These are phyloP conservation scores for Penicillium arizonense DNA, from an alignment of 495 filamentous ascomycete genomes.

Conservation along the genomic window DNA sequence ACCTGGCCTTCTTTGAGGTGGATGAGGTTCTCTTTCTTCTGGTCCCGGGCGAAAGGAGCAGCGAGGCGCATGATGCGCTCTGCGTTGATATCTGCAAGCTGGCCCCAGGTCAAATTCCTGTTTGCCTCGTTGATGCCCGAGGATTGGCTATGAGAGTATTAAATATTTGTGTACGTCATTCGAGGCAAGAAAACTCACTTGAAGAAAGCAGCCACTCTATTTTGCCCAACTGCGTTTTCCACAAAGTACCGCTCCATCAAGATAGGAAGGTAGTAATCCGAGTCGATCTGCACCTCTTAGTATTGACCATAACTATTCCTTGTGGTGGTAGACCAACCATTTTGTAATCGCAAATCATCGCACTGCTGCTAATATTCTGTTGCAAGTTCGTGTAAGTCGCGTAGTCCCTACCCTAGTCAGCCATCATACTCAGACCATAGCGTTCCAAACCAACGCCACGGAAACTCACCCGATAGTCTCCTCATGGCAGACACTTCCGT, in stretches of 20 bases:
- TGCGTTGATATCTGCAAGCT: conserved; percentile 51
- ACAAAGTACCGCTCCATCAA: conserved; percentile 60
- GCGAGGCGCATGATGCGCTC: conserved; percentile 58
- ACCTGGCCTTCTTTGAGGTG: conserved; percentile 52
- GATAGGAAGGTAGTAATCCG: conserved; percentile 60
- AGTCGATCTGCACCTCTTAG: conserved; percentile 44
- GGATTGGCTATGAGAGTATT: neutral
- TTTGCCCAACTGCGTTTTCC: conserved; percentile 40
- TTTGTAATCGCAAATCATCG: conserved; percentile 56
- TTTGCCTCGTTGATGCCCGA: conserved; percentile 49
- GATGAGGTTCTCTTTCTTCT: conserved; percentile 55
- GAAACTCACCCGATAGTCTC: conserved; percentile 56
- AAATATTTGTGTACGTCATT: too few relatives aligned
- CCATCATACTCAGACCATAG: too few relatives aligned
- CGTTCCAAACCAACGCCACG: too few relatives aligned
- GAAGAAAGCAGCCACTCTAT: conserved; percentile 45
- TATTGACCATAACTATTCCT: neutral
- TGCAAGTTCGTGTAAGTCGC: conserved; percentile 58
- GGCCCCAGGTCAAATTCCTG: conserved; percentile 47
- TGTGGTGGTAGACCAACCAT: conserved; percentile 39
- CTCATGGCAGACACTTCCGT: conserved; percentile 62
- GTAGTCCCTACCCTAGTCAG: conserved; percentile 43
- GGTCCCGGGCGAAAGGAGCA: conserved; percentile 52
- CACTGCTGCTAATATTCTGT: conserved; percentile 50
- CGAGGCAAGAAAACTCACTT: conserved; percentile 16